A percentile compares a stretch with the other conserved stretches of the same genome.
These are phyloP conservation scores for Mrakia gelida DNA, from an alignment of 768 basidiomycete genomes.

Conservation along the genomic window DNA sequence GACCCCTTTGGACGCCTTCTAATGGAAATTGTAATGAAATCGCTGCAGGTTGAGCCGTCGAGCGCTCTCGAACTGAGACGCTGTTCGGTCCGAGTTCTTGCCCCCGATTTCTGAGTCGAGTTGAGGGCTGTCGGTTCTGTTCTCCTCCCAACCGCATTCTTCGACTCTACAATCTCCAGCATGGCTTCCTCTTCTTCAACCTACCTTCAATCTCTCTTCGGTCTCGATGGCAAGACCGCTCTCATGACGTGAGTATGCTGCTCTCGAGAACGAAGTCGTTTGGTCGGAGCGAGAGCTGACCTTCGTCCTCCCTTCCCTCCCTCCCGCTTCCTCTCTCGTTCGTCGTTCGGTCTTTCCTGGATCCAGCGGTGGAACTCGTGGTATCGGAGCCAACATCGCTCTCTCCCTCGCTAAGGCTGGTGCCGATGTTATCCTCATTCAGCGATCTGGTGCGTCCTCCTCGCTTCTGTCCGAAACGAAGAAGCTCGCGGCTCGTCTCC, in stretches of 20 bases:
- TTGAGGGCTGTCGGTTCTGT: not conserved
- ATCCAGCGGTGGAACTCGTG: conserved; percentile 42
- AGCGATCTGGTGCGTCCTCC: conserved; percentile 34
- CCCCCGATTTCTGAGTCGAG: too few relatives aligned
- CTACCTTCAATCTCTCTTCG: conserved; percentile 55
- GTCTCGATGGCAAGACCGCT: conserved; percentile 61
- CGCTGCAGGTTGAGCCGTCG: too few relatives aligned
- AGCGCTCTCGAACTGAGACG: too few relatives aligned
- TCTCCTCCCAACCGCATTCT: not conserved
- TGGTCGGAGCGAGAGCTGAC: not conserved
- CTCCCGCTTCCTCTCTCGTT: conserved; percentile 35
- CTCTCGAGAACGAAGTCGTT: not conserved
- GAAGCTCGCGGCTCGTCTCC: not conserved
- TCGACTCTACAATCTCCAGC: too few relatives aligned
- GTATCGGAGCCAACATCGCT: conserved; percentile 46
- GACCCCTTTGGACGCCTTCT: too few relatives aligned
- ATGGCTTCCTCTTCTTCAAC: conserved; percentile 26
- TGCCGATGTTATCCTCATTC: conserved; percentile 46
- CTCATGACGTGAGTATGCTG: conserved; percentile 57
- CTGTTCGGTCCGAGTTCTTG: too few relatives aligned
- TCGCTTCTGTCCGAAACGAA: not conserved
- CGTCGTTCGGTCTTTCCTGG: conserved; percentile 48
- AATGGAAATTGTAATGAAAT: too few relatives aligned
- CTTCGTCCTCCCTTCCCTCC: not conserved
- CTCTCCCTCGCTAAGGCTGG: conserved; percentile 47